These are phyloP conservation scores for Pascua sp. DNA, from an alignment of 1,284 basidiomycete genomes.

Conservation along the genomic window DNA sequence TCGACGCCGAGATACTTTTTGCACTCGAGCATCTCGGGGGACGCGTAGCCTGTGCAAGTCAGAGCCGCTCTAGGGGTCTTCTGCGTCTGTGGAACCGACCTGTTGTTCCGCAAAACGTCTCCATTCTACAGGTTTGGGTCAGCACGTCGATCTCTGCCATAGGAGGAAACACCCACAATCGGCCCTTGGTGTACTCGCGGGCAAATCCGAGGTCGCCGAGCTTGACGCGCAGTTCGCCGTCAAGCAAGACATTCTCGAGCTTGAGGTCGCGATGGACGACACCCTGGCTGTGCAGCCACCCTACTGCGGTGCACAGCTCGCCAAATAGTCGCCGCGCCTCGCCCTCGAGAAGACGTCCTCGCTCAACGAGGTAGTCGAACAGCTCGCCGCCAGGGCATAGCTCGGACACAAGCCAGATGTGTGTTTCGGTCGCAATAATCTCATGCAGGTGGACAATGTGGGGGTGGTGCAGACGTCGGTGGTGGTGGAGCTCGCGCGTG, in stretches of 20 bases:
- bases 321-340: conserved; percentile 83
- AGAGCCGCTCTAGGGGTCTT: too few species aligned
- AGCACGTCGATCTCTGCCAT: neutral
- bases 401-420: conserved; percentile 96
- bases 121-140: conserved; percentile 55
- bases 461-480: conserved; percentile 91
- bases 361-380: conserved; percentile 95
- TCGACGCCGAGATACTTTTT: conserved; percentile 87
- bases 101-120: conserved; percentile 96
- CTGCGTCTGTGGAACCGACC: conserved; percentile 48
- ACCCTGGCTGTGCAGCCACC: conserved; percentile 79
- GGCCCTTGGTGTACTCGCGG: conserved; percentile 80
- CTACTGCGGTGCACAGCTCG: conserved; percentile 92
- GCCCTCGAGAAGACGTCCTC: conserved; percentile 77
- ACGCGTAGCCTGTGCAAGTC: conserved; percentile 60
- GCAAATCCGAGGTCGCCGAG: conserved; percentile 97
- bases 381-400: conserved; percentile 94
- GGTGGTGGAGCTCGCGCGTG: conserved; percentile 96
- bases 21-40: conserved; percentile 89
- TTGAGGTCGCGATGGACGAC: conserved; percentile 95
- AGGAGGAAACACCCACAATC: conserved; percentile 49
- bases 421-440: conserved; percentile 90
- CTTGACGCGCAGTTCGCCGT: conserved; percentile 80
- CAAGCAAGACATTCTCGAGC: conserved; percentile 89
- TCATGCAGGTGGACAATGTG: conserved; percentile 95